phyloP scores from a whole-genome alignment of 192 early-diverging fungal species.

The Rhizophagus clarus region DNA sequence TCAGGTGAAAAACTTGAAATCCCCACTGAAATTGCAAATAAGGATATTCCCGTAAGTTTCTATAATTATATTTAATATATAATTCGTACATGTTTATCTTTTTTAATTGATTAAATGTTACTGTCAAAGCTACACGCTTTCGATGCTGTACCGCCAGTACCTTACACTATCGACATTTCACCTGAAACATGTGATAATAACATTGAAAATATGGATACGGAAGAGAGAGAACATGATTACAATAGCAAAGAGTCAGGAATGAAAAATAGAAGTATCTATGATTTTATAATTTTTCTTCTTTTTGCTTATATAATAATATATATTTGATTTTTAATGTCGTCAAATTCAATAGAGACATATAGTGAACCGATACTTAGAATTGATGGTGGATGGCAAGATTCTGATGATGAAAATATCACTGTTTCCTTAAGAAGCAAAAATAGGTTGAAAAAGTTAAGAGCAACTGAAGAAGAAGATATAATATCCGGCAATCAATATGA shows the following conservation, averaged over 20 bases:
- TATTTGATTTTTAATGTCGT: neutral
- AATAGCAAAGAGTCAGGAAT: neutral
- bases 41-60: neutral
- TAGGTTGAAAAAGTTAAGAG: constrained; percentile 78
- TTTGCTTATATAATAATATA: neutral
- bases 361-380: neutral
- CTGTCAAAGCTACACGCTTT: neutral
- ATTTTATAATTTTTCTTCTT: neutral
- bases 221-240: neutral
- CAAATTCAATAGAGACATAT: neutral
- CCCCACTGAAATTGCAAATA: no score
- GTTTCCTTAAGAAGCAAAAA: constrained; percentile 71
- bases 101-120: neutral
- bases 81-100: neutral
- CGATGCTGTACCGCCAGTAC: neutral
- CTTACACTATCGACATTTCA: neutral
- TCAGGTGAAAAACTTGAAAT: neutral
- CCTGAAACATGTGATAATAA: neutral
- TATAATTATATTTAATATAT: neutral
- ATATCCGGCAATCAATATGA: constrained; percentile 84
- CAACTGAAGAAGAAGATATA: constrained; percentile 69
- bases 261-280: neutral
- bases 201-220: neutral
- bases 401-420: constrained; percentile 67
- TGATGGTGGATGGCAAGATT: constrained; percentile 77